These are phyloP conservation scores for Tulasnella sp. DNA, from an alignment of 768 basidiomycete genomes.

Conservation along the genomic window DNA sequence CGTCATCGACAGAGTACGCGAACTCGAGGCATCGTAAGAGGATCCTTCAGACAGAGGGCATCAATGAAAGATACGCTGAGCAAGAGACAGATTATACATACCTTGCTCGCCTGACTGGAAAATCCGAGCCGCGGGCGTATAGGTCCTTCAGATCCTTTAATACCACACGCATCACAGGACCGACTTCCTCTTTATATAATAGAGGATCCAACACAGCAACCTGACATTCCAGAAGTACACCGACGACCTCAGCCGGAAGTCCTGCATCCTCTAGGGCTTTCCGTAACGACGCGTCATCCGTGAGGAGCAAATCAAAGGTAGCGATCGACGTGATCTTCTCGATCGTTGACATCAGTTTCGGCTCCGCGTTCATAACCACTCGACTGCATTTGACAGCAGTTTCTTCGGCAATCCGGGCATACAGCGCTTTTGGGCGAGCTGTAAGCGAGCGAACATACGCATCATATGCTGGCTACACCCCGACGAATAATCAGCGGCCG, in stretches of 20 bases:
- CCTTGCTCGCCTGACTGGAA: constrained; percentile 47
- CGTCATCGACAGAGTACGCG: constrained; percentile 32
- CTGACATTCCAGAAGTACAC: constrained; percentile 9
- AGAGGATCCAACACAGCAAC: background rate
- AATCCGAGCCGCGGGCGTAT: constrained; percentile 34
- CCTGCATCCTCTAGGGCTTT: constrained; percentile 3
- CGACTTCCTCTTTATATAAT: constrained; percentile 30
- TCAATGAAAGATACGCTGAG: background rate
- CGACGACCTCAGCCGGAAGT: constrained; percentile 6
- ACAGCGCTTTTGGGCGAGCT: constrained; percentile 41
- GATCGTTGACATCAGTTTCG: background rate
- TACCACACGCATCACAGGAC: constrained; percentile 32
- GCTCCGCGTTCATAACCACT: background rate
- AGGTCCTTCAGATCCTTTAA: constrained; percentile 40
- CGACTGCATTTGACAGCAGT: constrained; percentile 10
- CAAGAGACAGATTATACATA: background rate
- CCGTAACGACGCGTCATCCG: background rate
- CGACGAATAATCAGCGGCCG: no score
- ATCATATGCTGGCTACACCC: constrained; percentile 47
- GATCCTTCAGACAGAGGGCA: constrained; percentile 28
- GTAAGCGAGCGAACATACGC: constrained; percentile 43
- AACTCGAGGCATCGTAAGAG: constrained; percentile 47
- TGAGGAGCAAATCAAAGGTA: constrained; percentile 9
- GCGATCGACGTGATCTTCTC: constrained; percentile 3
- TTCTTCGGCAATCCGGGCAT: constrained; percentile 18